Evolutionary conservation across 2,329 filamentous ascomycete genomes (phyloP).

Genomic region (Penicillium sp.): DNA sequence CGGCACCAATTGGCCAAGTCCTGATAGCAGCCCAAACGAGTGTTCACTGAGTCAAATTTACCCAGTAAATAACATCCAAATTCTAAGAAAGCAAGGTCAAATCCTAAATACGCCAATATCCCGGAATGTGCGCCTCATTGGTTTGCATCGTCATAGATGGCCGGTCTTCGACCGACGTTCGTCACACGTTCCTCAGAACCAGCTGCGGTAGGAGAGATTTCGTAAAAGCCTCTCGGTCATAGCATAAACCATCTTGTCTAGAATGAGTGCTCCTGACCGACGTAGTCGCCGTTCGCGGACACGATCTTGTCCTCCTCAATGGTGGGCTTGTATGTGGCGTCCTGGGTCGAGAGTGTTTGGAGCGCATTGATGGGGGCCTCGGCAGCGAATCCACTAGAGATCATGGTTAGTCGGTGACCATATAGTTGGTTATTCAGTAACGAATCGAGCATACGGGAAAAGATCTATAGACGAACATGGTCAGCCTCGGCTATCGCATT

Average conservation of each 20-base stretch:
- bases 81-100: background rate
- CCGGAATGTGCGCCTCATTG: background rate
- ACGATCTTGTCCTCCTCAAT: constrained; percentile 80
- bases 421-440: background rate
- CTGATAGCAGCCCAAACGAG: background rate
- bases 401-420: background rate
- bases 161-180: background rate
- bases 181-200: constrained; percentile 9
- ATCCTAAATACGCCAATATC: background rate
- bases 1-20: background rate
- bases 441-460: constrained; percentile 42
- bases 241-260: background rate
- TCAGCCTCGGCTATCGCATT: constrained; percentile 17
- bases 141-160: background rate
- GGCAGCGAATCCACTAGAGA: constrained; percentile 71
- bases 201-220: constrained; percentile 6
- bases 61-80: background rate
- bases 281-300: constrained; percentile 42
- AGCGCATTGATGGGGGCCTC: constrained; percentile 70
- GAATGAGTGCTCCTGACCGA: constrained; percentile 3
- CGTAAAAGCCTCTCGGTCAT: background rate
- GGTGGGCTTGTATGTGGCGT: constrained; percentile 60
- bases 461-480: constrained; percentile 31
- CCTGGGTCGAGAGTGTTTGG: constrained; percentile 65
- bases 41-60: background rate